Evolutionary conservation across 768 basidiomycete species (phyloP), one percentile per base, ranked within the genome.

Genomic region (Leucosporidium creatinivorum): DNA sequence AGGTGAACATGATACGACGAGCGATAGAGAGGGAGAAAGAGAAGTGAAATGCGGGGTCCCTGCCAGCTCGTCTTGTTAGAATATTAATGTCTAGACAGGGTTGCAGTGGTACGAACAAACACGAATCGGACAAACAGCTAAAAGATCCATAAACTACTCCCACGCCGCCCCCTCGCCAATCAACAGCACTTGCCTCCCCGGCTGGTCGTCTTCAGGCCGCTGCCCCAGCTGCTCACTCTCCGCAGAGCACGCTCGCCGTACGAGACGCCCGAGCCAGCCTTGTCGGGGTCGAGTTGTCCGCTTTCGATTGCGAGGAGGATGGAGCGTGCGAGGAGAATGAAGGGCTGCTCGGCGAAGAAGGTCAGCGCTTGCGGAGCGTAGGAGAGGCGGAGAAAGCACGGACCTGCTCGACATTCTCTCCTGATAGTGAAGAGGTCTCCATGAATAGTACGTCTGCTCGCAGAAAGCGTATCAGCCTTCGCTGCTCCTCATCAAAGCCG

Each of bases 221-320:
- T 66, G 36, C 58, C 66, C 65, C 64, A 70, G 57, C 67, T 68
- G 69, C 88, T 92, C 39, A 97, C 91, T 74, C 94, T 83, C 65
- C 92, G 84, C 39, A 98, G 81, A 28, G 92, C 89, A 67, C 96
- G 84, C 78, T 97, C 96, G 13, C 96, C 96, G 76, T 96, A 99
- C 75, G 89, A 91, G 55, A 99, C 92, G 26, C 96, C 96, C 69
- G 90, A 93, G 1, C 92, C 94, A 21, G 90, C 85, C 76, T 89
- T 89, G 80, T 97, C 93, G 51, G 94, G 94, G 82, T 63, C 73
- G 57, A 75, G 61, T 39, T 61, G 50, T 36, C 75, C 75, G 4
- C 62, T 60, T 33, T 75, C 75, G 62, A 75, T 72, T 1, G 73
- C 69, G 36, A 73, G 72, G 25, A 75, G 61, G 28, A 75, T 68